Evolutionary conservation across 192 early-diverging fungal species (phyloP), one percentile per base, ranked within the genome.

Genomic region (Backusella macrospora): DNA sequence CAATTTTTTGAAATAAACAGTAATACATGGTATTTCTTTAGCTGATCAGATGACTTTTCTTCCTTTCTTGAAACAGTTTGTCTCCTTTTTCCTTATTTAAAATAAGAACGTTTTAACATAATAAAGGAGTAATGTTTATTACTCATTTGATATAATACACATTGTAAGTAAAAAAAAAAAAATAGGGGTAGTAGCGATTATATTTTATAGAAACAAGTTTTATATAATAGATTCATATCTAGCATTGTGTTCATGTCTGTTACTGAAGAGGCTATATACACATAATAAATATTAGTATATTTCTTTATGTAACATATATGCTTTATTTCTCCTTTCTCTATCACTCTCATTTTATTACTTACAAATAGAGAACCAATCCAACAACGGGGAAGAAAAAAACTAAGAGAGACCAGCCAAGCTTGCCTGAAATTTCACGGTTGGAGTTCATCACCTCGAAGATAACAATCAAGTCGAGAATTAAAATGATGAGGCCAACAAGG

Each of bases 301-400:
- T 34, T 34, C 29, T 34, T 34, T 34, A 34, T 34, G 29, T 34
- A 34, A 34, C 52, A 6, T 43, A 26, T 13, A 12, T 9, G 5
- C 13, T 23, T 59, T 21, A 23, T 26, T 59, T 18, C n/a, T 9
- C 4, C 52, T 52, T 18, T 23, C 18, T 59, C 13, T 59, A 12
- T 16, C 26, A 13, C 12, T 26, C 5, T 23, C 10, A 62, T 12
- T 38, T 34, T 16, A 44, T n/a, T 29, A 86, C 88, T 83, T 86
- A 89, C 88, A 86, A 89, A 77, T 89, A 89, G 44, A 84, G 37
- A 34, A 89, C 76, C 47, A 89, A 47, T 10, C 88, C 88, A 65
- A 86, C 72, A 14, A 89, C 69, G 5, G 88, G 88, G 85, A 89
- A 89, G 68, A 89, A 75, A 76, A 89, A 87, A 68, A 89, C 82